Percentiles rank a stretch among this genome's conserved stretches.
Evolutionary conservation across 1,139 yeast species (phyloP).

Genomic region (Yamadazyma membranifaciens): DNA sequence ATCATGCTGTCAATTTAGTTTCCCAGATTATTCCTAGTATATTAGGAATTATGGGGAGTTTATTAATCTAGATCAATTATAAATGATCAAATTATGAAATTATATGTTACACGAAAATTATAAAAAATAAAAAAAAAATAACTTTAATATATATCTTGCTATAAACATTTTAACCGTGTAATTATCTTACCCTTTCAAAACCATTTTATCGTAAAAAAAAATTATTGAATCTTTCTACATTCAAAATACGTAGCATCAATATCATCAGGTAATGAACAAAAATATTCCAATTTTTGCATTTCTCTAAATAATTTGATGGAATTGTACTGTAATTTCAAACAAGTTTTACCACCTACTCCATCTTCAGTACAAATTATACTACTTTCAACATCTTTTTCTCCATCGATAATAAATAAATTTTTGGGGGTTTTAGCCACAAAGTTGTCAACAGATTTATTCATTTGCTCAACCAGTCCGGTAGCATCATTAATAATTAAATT

Average conservation of each 20-base stretch:
- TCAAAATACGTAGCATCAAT: constrained; percentile 49
- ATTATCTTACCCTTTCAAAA: background rate
- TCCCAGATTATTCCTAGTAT: constrained; percentile 15
- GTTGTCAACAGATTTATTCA: constrained; percentile 15
- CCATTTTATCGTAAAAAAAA: too few species aligned
- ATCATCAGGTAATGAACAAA: constrained; percentile 47
- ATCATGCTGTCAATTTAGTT: constrained; percentile 9
- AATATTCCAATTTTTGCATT: constrained; percentile 46
- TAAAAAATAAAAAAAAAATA: constrained; percentile 3
- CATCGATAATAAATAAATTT: constrained; percentile 43
- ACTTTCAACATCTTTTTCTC: constrained; percentile 37
- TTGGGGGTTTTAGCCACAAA: constrained; percentile 27
- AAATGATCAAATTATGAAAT: background rate
- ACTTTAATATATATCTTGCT: constrained; percentile 6
- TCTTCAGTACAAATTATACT: constrained; percentile 46
- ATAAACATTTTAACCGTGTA: background rate
- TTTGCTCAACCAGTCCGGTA: constrained; percentile 10
- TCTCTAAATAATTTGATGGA: constrained; percentile 43
- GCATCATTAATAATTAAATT: constrained; percentile 17
- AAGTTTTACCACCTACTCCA: constrained; percentile 43
- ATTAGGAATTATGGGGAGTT: constrained; percentile 21
- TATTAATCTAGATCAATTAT: constrained; percentile 17
- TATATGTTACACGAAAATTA: background rate
- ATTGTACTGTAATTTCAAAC: constrained; percentile 39
- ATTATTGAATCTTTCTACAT: constrained; percentile 38